These are phyloP conservation scores for Malus asiatica DNA, from an alignment of 306 rosid species.

Conservation along the genomic window DNA sequence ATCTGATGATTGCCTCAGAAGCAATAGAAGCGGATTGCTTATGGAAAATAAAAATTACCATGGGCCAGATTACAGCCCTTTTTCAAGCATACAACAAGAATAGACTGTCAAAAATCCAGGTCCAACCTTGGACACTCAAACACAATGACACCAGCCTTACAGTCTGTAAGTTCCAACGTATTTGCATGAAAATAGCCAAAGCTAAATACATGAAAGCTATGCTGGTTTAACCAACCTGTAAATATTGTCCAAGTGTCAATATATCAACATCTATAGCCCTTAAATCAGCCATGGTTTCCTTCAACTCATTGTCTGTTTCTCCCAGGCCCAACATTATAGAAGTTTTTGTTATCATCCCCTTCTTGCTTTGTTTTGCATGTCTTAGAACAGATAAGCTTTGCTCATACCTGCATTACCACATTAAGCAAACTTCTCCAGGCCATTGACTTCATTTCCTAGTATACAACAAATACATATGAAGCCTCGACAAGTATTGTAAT, in stretches of 20 bases:
- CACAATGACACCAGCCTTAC: neutral
- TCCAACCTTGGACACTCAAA: neutral
- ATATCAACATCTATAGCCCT: conserved; percentile 84
- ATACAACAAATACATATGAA: conserved; percentile 73
- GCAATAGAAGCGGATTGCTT: neutral
- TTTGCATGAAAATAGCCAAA: neutral
- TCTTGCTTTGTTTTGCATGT: conserved; percentile 73
- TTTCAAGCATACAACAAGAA: neutral
- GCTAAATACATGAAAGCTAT: neutral
- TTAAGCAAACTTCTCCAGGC: conserved; percentile 33
- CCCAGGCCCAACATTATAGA: conserved; percentile 98
- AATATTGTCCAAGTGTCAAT: conserved; percentile 91
- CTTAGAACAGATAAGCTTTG: conserved; percentile 80
- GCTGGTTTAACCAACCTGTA: conserved; percentile 58
- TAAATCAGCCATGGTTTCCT: conserved; percentile 68
- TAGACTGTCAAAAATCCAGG: neutral
- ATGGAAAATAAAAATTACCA: conserved; percentile 9
- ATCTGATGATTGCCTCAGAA: neutral
- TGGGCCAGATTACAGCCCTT: conserved; percentile 10
- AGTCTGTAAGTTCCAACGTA: neutral
- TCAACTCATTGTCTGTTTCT: conserved; percentile 84
- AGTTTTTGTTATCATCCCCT: conserved; percentile 87
- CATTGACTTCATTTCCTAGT: conserved; percentile 76
- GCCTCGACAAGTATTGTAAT: conserved; percentile 62
- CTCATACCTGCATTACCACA: conserved; percentile 54